Base-by-base conservation (phyloP, 768 basidiomycete species). In the Cyathus striatus region DNA sequence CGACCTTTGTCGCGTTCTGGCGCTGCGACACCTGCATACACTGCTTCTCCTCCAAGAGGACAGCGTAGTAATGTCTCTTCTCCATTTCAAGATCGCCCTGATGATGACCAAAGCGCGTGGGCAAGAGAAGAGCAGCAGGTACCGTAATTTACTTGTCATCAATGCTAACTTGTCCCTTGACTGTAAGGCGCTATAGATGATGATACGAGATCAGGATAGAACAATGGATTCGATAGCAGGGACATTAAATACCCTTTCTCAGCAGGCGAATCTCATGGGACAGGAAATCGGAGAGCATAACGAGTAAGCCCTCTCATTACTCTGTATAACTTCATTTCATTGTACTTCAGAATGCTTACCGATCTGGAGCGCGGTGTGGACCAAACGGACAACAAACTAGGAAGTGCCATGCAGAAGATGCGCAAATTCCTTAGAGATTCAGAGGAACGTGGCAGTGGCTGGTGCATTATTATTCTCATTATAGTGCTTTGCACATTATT, bases 231-330 rank as follows among this genome's bases (percentile, higher is more conserved):
- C 86, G 0, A 94, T 99, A 57, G 78, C 85, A 0, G 91, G 92
- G 0, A 93, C 94, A 2, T 62, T 99, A 41, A 80, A 59, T 44
- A 93, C 86, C 1, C 68, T 99, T 5, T 83, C 85, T 0, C 83
- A 89, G 49, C 96, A 98, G 64, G 96, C 96, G 0, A 87, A 86
- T 9, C 68, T 97, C 23, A 99, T 99, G 81, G 95, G 95, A 0
- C 81, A 80, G 44, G 96, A 99, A 58, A 89, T 98, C 39, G 69
- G 60, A 6, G 91, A 94, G 57, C 96, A 99, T 54, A 89, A 86
- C 51, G 90, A 90, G 95, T 95, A 48, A 49, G 60, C 62, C 22
- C 27, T 36, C 35, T 36, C 7, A 9, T 18, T 36, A 18, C 20
- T 18, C 35, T 36, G 35, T 9, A 36, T 36, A 36, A 9, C 17